phyloP scores from a whole-genome alignment of 768 basidiomycete genomes.

The Leucocoprinus leucothites region DNA sequence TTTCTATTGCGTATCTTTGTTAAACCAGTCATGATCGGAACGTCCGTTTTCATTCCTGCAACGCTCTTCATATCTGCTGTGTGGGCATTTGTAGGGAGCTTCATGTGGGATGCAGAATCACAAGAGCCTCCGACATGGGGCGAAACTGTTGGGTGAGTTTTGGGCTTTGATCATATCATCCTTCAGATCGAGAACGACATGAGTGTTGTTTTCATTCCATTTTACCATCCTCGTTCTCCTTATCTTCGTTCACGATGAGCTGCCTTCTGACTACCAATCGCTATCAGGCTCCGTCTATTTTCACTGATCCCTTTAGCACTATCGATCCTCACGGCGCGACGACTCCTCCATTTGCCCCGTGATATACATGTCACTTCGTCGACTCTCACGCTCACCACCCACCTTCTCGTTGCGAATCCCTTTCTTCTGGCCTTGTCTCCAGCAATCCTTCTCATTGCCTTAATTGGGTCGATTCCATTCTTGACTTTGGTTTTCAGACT shows the following conservation, averaged over 20 bases:
- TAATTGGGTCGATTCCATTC: slow-evolving; percentile 77
- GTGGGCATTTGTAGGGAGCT: slow-evolving; percentile 82
- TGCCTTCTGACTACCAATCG: slow-evolving; percentile 1
- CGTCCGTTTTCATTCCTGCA: slow-evolving; percentile 72
- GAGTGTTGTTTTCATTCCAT: not conserved
- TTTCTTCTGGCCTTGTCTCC: slow-evolving; percentile 77
- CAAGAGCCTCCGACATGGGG: slow-evolving; percentile 68
- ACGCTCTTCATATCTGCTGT: slow-evolving; percentile 71
- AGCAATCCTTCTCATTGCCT: slow-evolving; percentile 58
- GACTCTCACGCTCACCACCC: slow-evolving; percentile 58
- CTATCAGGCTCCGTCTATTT: slow-evolving; percentile 68
- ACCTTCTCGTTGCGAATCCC: slow-evolving; percentile 67
- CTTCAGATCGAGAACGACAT: not conserved
- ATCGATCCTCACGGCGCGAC: slow-evolving; percentile 66
- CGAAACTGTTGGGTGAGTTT: slow-evolving; percentile 71
- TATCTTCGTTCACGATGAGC: not conserved
- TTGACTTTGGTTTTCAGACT: slow-evolving; percentile 75
- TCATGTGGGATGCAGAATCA: slow-evolving; percentile 48
- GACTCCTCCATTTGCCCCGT: slow-evolving; percentile 68
- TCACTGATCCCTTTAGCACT: slow-evolving; percentile 71
- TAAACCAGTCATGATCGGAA: slow-evolving; percentile 77
- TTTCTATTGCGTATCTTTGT: slow-evolving; percentile 78
- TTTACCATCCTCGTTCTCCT: not conserved
- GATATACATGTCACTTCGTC: slow-evolving; percentile 65
- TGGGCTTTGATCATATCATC: not conserved